Evolutionary conservation across 257 asterid genomes (phyloP).

Genomic region (Echium plantagineum): DNA sequence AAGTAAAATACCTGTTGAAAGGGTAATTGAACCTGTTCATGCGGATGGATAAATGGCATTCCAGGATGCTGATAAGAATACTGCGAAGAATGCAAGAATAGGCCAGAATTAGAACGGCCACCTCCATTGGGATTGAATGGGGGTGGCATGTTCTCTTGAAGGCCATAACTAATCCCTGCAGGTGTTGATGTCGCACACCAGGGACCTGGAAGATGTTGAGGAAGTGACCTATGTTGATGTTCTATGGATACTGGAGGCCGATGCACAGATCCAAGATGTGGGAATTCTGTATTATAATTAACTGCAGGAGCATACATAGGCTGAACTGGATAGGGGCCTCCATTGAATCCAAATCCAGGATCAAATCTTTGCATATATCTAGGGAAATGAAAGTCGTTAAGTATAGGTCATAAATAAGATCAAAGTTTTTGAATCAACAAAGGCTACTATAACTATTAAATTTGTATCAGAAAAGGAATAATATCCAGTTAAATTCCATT

Average conservation of each 20-base stretch:
- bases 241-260: constrained; percentile 58
- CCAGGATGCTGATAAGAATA: constrained; percentile 86
- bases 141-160: constrained; percentile 59
- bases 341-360: constrained; percentile 90
- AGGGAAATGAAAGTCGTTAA: constrained; percentile 1
- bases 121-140: constrained; percentile 58
- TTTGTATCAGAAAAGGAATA: too few relatives aligned
- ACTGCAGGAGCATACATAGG: constrained; percentile 95
- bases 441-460: too few relatives aligned
- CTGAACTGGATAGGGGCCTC: constrained; percentile 74
- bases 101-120: constrained; percentile 46
- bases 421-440: not conserved
- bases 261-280: constrained; percentile 78
- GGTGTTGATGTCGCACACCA: constrained; percentile 65
- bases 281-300: constrained; percentile 88
- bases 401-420: not conserved
- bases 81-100: constrained; percentile 65
- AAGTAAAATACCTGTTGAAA: constrained; percentile 63
- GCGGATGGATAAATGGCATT: constrained; percentile 62
- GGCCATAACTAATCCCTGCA: constrained; percentile 71
- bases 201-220: constrained; percentile 63
- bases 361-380: constrained; percentile 98
- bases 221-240: constrained; percentile 66
- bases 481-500: too few relatives aligned
- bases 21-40: constrained; percentile 70